Evolutionary conservation across 257 asterid species (phyloP).

Genomic region (Solanum arcanum): DNA sequence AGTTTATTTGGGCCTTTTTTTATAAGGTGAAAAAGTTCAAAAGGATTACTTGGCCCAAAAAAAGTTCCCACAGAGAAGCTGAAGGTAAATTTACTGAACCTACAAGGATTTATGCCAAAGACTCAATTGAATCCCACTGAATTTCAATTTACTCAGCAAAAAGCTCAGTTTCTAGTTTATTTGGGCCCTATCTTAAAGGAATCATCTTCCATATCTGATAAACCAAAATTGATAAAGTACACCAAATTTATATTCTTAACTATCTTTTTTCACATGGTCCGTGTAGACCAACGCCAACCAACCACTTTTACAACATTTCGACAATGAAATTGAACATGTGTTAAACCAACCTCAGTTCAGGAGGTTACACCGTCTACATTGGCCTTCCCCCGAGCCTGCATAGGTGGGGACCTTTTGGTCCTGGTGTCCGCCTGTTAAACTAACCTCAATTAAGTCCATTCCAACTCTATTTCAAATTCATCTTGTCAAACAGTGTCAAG

Average conservation of each 20-base stretch:
- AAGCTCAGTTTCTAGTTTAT: background rate
- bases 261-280: background rate
- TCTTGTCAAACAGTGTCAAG: background rate
- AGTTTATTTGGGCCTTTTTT: background rate
- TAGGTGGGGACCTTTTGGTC: background rate
- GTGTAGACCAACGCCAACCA: background rate
- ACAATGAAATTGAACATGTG: background rate
- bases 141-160: constrained; percentile 2
- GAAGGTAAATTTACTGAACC: background rate
- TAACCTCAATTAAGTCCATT: background rate
- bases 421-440: background rate
- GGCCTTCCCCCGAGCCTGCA: background rate
- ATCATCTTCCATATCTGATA: background rate
- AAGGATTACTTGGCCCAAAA: constrained; percentile 17
- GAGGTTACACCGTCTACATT: background rate
- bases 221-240: background rate
- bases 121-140: constrained; percentile 1
- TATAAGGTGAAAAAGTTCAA: background rate
- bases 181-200: background rate
- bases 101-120: constrained; percentile 20
- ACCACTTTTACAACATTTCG: background rate
- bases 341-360: background rate
- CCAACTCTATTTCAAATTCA: background rate
- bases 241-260: background rate
- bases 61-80: constrained; percentile 38